Conservation (phyloP, 108 stramenopile species). For the Pseudonitzschia delicatissima region DNA sequence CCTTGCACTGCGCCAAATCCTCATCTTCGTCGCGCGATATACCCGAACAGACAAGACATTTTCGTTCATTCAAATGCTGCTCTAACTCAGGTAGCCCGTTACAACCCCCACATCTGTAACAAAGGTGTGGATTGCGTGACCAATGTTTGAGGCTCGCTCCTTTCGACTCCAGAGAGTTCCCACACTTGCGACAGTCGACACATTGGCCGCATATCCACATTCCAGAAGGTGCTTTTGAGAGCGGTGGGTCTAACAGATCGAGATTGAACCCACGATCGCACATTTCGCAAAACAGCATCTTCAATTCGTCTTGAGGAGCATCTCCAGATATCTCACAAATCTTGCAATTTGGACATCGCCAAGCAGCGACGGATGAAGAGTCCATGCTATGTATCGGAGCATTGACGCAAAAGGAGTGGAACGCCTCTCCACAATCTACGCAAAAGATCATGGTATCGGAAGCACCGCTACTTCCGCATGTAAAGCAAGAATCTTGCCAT, state of each 20-base stretch:
- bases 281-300: constrained; percentile 83
- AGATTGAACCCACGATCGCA: constrained; percentile 81
- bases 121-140: constrained; percentile 56
- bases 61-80: constrained; percentile 9
- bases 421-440: constrained; percentile 88
- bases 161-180: constrained; percentile 37
- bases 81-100: constrained; percentile 39
- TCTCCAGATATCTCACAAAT: constrained; percentile 81
- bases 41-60: constrained; percentile 46
- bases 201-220: constrained; percentile 76
- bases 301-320: constrained; percentile 57
- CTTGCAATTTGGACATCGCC: constrained; percentile 91
- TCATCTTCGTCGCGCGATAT: constrained; percentile 45
- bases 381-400: constrained; percentile 74
- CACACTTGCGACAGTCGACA: constrained; percentile 52
- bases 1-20: constrained; percentile 41
- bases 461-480: constrained; percentile 67
- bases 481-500: constrained; percentile 70
- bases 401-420: constrained; percentile 79
- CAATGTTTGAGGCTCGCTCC: constrained; percentile 45
- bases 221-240: constrained; percentile 55
- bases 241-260: constrained; percentile 67
- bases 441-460: constrained; percentile 79
- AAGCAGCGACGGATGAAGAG: constrained; percentile 52
- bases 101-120: constrained; percentile 68